phyloP scores from a whole-genome alignment of 345 rosid species.

The Arabis alpina region DNA sequence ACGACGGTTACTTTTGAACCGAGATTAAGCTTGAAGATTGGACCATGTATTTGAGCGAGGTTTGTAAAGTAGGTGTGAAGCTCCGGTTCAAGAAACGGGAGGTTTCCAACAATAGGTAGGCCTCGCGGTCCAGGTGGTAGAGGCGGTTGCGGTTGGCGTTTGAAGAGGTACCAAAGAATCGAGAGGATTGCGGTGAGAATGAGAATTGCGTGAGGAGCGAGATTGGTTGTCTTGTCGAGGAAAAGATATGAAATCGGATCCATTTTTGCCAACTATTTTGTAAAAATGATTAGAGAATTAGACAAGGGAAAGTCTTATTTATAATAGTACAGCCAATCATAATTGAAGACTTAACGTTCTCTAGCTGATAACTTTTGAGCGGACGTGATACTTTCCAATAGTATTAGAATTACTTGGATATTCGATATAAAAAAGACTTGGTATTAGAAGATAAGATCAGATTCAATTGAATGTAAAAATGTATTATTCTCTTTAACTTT shows the following conservation, averaged over 20 bases:
- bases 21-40: slow-evolving; percentile 47
- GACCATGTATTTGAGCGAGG: slow-evolving; percentile 46
- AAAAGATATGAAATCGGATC: slow-evolving; percentile 5
- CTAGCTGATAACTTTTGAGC: too few relatives aligned
- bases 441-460: too few relatives aligned
- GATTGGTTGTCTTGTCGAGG: background rate
- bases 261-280: slow-evolving; percentile 1
- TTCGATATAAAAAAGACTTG: too few relatives aligned
- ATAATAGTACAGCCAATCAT: too few relatives aligned
- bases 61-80: slow-evolving; percentile 51
- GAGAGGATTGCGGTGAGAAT: slow-evolving; percentile 2
- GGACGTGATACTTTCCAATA: too few relatives aligned
- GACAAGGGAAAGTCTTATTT: too few relatives aligned
- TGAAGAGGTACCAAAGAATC: background rate
- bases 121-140: slow-evolving; percentile 59
- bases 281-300: too few relatives aligned
- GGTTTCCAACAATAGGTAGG: slow-evolving; percentile 55
- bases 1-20: slow-evolving; percentile 51
- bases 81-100: slow-evolving; percentile 52
- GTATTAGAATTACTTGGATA: too few relatives aligned
- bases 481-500: too few relatives aligned
- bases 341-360: too few relatives aligned
- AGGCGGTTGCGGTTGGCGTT: slow-evolving; percentile 23
- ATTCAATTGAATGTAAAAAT: too few relatives aligned
- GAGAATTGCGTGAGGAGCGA: slow-evolving; percentile 12